Evolutionary conservation across 306 rosid species (phyloP), one percentile per base, ranked within the genome.

Genomic region (Trifolium dubium): DNA sequence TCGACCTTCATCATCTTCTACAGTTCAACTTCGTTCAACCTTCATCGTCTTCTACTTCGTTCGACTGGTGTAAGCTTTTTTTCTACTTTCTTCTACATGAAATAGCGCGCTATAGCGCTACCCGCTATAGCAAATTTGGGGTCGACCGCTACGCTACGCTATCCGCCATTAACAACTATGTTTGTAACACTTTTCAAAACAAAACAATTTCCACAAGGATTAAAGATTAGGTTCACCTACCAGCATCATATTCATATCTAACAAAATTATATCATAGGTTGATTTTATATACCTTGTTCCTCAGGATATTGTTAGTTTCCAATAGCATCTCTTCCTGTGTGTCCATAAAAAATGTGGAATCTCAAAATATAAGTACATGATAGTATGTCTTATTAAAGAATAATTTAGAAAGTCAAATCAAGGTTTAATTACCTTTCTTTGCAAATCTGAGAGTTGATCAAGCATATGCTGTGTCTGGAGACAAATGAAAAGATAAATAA

Each of bases 381-480:
- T 34, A 43, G 13, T 34, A 43, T 51, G 13, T 35, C 39, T 35
- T 43, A 41, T 28, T 46, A 39, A 62, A 72, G 54, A 12, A 60
- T 14, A n/a, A 63, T 7, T 11, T 32, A 76, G 23, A 78, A 75
- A 40, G 9, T 59, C 10, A 35, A 40, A 34, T 49, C 37, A 30
- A n/a, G 29, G 6, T 37, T 62, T 23, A 23, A 23, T 23, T 86
- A 90, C 97, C 92, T 87, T 89, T 61, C 49, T 77, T 32, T 85
- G 89, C 62, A 91, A 86, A 79, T 84, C 87, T 18, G 83, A 58
- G 40, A 91, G 79, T 80, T 87, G 85, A 66, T 85, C 87, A 46
- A 83, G 78, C 90, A 89, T 68, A 31, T 76, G 74, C n/a, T 87
- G 91, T n/a, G 77, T 83, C 97, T 91, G 88, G 82, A 74, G 13